Base-by-base conservation (phyloP, 441 rosid genomes). In the Jatropha multifida region DNA sequence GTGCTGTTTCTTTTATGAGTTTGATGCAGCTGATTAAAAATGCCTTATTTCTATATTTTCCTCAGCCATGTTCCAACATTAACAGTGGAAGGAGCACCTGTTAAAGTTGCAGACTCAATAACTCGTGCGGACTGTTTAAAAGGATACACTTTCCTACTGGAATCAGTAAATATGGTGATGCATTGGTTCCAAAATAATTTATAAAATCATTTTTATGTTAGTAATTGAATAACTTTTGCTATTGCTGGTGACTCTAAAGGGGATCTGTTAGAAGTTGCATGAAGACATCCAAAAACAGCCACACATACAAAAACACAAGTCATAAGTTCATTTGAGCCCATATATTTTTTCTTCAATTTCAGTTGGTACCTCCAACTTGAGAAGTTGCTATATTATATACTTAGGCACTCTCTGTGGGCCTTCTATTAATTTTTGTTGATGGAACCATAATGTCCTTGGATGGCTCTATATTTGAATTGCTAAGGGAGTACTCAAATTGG, bases 111-210 rank as follows among this genome's bases (percentile, higher is more conserved):
- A 20, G 97, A 93, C 59, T 78, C 85, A 62, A 84, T 75, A 76
- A 55, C 88, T 74, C 92, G 94, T 69, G 87, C 89, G 75, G 87
- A 81, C 69, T 90, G 96, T 85, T 81, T 95, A 79, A 76, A 84
- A 78, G 91, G 91, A 78, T 92, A 83, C 79, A 83, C 89, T 18
- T 93, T 87, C 86, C 78, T 95, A 65, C 82, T 95, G 81, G 96
- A 88, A 78, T 79, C 94, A 72, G 58, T 61, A 75, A 65, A 80
- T 23, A 74, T 55, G 87, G 99, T 94, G 81, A 79, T 82, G 65
- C 78, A 37, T 54, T 7, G n/a, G 60, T 10, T 61, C 72, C 58
- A 41, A 18, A n/a, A 4, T 40, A 4, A 56, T 58, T 65, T 51
- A 11, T 14, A 52, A 52, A 56, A 1, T 56, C 11, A 56, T 27